A percentile compares a stretch with the other conserved stretches of the same genome.
Evolutionary conservation across 345 rosid species (phyloP).

Genomic region (Luvunga scandens): DNA sequence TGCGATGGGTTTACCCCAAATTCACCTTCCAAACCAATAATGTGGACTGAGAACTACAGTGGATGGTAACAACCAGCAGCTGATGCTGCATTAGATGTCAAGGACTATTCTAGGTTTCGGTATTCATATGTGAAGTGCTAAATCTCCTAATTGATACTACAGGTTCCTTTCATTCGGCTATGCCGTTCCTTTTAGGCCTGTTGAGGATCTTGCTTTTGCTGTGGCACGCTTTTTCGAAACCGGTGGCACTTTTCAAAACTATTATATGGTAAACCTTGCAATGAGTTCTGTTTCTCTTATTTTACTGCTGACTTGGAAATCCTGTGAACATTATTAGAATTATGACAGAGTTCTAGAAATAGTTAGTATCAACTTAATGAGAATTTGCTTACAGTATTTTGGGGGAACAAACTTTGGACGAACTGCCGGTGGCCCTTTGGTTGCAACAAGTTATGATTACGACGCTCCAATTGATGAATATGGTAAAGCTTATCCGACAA

Average conservation of each 20-base stretch:
- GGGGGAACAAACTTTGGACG: slow-evolving; percentile 75
- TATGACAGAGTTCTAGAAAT: neutral
- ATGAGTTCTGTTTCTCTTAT: neutral
- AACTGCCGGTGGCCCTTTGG: slow-evolving; percentile 63
- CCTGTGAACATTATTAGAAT: neutral
- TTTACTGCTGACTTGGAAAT: neutral
- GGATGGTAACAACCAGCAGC: slow-evolving; percentile 46
- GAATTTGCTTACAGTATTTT: slow-evolving; percentile 46
- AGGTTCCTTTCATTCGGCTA: slow-evolving; percentile 67
- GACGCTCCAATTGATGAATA: slow-evolving; percentile 77
- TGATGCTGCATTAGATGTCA: neutral
- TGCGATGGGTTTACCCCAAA: slow-evolving; percentile 54
- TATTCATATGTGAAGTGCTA: neutral
- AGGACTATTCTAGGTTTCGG: neutral
- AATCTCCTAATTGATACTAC: neutral
- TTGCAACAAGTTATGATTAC: slow-evolving; percentile 69
- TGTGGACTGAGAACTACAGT: slow-evolving; percentile 69
- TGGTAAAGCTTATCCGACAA: slow-evolving; percentile 29
- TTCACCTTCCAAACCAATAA: slow-evolving; percentile 56
- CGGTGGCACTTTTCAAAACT: slow-evolving; percentile 68
- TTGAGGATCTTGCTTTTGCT: slow-evolving; percentile 68
- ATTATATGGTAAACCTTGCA: slow-evolving; percentile 49
- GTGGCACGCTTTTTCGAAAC: slow-evolving; percentile 60
- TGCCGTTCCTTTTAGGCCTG: slow-evolving; percentile 61
- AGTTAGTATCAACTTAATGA: neutral